Evolutionary conservation across 2,329 filamentous ascomycete species (phyloP).

Genomic region (Fusarium sp.): DNA sequence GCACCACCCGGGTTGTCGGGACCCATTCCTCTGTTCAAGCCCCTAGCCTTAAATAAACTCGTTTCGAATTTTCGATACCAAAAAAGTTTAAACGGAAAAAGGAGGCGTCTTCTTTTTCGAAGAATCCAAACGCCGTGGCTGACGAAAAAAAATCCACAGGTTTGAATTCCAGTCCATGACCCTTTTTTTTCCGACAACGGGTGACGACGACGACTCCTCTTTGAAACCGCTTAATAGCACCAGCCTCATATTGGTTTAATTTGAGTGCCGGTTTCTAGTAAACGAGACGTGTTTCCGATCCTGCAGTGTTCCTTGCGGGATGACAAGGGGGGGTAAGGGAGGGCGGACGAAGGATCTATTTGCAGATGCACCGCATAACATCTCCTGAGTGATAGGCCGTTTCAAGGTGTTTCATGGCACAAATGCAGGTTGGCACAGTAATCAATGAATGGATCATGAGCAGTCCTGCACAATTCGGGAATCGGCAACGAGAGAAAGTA

Average conservation of each 20-base stretch:
- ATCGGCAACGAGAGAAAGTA: neutral
- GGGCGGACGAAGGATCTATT: neutral
- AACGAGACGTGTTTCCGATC: slow-evolving; percentile 35
- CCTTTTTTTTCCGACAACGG: neutral
- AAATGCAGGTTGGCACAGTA: slow-evolving; percentile 7
- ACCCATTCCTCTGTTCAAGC: neutral
- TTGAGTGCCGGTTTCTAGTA: slow-evolving; percentile 33
- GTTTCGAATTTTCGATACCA: neutral
- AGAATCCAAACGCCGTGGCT: neutral
- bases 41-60: neutral
- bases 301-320: slow-evolving; percentile 21
- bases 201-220: neutral
- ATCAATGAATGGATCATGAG: slow-evolving; percentile 14
- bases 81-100: neutral
- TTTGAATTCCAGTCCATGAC: neutral
- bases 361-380: slow-evolving; percentile 28
- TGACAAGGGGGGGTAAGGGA: slow-evolving; percentile 3
- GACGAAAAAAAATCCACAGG: neutral
- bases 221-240: neutral
- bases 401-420: slow-evolving; percentile 36
- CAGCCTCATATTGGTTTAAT: slow-evolving; percentile 3
- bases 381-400: slow-evolving; percentile 24
- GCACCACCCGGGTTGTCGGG: neutral
- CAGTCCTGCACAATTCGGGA: slow-evolving; percentile 7
- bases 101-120: slow-evolving; percentile 8